Base-by-base conservation (phyloP, 768 basidiomycete species). In the Boletellus ananiceps region DNA sequence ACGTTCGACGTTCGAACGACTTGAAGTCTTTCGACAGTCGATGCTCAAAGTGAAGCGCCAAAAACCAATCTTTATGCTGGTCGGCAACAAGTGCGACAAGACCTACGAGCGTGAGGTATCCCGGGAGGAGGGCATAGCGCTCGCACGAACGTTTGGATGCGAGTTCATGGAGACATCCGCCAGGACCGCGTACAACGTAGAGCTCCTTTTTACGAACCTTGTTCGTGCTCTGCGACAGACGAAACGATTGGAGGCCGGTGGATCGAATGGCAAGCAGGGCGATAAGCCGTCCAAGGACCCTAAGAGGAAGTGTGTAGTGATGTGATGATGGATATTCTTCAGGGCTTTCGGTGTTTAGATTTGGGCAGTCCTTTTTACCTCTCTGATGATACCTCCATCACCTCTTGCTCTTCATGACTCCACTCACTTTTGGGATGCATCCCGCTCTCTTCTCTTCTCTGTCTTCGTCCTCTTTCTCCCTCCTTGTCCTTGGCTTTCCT, bases 141-240 rank as follows among this genome's bases (percentile, higher is more conserved):
- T 95, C 46, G 95, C 96, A 29, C 78, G 82, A 57, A 75, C 81
- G 46, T 85, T 94, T 56, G 89, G 90, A 44, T 96, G 93, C 73
- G 88, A 89, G 51, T 95, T 97, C 69, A 84, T 93, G 67, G 95
- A 98, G 69, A 93, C 95, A 29, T 90, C 86, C n/a, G 95, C 95
- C 33, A 95, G 95, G 76, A 93, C 91, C 33, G 84, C 93, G 41
- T 77, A 84, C 62, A 95, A 97, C 64, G 90, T 98, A 51, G 93
- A 97, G 63, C 77, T 79, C 13, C 82, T 95, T 27, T 98, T 97
- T 70, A 90, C 81, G 62, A 86, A 79, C 57, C 81, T 95, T 52
- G 91, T 98, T 49, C 86, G 89, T 52, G 79, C 81, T 40, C 75
- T 93, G 65, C 87, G 89, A 74, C 75, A 81, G 60, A 86, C 83